Base-by-base conservation (phyloP, 495 filamentous ascomycete genomes). In the Oidiodendron maius region DNA sequence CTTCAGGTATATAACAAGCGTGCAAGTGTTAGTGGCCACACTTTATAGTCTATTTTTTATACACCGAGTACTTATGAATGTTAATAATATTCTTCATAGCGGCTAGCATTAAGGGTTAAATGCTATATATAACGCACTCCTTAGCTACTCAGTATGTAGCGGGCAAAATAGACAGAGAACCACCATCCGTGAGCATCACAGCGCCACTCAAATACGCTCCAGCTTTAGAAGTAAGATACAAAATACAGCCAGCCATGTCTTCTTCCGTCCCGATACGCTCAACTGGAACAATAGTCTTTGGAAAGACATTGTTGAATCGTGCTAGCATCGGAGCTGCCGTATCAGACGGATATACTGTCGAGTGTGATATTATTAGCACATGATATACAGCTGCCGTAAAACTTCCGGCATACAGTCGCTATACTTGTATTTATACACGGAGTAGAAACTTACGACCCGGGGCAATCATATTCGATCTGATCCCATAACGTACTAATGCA, bases 381-480 rank as follows among this genome's bases (percentile, higher is more conserved):
- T 35, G 3, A 35, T 35, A 35, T 35, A n/a, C 32, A 35, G 16
- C 16, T 3, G 32, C 12, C 13, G 1, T 16, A 34, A 23, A n/a
- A n/a, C n/a, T n/a, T n/a, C n/a, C n/a, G n/a, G n/a, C n/a, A n/a
- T n/a, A n/a, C n/a, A n/a, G n/a, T n/a, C n/a, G n/a, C n/a, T n/a
- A n/a, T n/a, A n/a, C n/a, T n/a, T n/a, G n/a, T n/a, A n/a, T n/a
- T n/a, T n/a, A n/a, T n/a, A n/a, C n/a, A n/a, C n/a, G n/a, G n/a
- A n/a, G n/a, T n/a, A 45, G 23, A 37, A 11, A 67, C 77, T 70
- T 63, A 82, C 80, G 60, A 13, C 83, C 84, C 21, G 84, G 82
- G 6, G 78, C 76, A 22, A 87, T 71, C 15, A 73, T 72, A 65
- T 86, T 87, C 6, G 75, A 64, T 0, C 80, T 66, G 45, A 88